Evolutionary conservation across 192 early-diverging fungal genomes (phyloP).

Genomic region (Backusella tarrabulga): DNA sequence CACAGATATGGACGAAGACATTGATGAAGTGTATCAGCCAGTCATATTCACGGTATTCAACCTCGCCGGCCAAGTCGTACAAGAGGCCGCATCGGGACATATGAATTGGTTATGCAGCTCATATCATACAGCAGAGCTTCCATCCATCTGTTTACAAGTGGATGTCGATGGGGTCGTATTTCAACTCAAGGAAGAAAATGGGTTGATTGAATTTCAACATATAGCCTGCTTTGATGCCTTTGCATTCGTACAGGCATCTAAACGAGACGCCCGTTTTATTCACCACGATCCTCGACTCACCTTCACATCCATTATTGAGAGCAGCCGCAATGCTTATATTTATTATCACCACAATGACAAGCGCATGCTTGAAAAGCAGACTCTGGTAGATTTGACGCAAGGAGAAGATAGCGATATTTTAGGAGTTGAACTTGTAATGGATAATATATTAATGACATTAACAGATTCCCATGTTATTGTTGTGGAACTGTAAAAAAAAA

Average conservation of each 20-base stretch:
- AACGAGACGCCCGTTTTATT: slow-evolving; percentile 65
- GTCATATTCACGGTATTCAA: slow-evolving; percentile 44
- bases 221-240: slow-evolving; percentile 63
- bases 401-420: slow-evolving; percentile 43
- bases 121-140: slow-evolving; percentile 33
- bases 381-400: slow-evolving; percentile 45
- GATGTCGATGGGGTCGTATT: slow-evolving; percentile 76
- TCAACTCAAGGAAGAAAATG: slow-evolving; percentile 33
- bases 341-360: slow-evolving; percentile 41
- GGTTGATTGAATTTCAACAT: slow-evolving; percentile 40
- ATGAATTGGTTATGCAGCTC: slow-evolving; percentile 63
- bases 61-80: slow-evolving; percentile 35
- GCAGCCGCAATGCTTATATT: slow-evolving; percentile 50
- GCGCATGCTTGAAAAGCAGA: slow-evolving; percentile 37
- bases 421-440: slow-evolving; percentile 45
- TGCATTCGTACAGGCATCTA: slow-evolving; percentile 73
- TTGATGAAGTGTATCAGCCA: slow-evolving; percentile 46
- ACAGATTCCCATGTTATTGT: slow-evolving; percentile 28
- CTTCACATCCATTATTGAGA: slow-evolving; percentile 50
- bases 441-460: slow-evolving; percentile 41
- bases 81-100: slow-evolving; percentile 44
- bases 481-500: not conserved
- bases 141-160: slow-evolving; percentile 57
- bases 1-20: slow-evolving; percentile 43
- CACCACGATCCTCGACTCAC: slow-evolving; percentile 50